Evolutionary conservation across 805 yeast species (phyloP).

Genomic region (Teunomyces gatunensis): DNA sequence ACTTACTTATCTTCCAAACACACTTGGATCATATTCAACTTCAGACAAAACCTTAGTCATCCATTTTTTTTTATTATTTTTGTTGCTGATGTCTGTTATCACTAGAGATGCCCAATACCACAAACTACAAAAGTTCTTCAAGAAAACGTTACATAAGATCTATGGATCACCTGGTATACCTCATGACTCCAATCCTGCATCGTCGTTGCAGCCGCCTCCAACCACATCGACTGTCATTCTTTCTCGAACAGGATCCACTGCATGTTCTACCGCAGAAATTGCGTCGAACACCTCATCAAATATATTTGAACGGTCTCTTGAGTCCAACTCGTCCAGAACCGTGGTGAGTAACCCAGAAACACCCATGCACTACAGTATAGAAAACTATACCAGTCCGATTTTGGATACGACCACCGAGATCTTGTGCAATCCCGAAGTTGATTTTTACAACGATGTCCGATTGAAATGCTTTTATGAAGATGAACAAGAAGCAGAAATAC

Average conservation of each 20-base stretch:
- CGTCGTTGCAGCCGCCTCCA: not conserved
- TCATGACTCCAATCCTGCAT: not conserved
- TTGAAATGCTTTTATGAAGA: slow-evolving; percentile 20
- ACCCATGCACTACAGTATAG: slow-evolving; percentile 26
- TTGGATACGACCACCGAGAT: slow-evolving; percentile 32
- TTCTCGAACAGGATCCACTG: not conserved
- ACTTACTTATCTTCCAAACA: not conserved
- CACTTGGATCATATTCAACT: not conserved
- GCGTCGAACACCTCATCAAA: slow-evolving; percentile 1
- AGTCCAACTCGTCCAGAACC: slow-evolving; percentile 6
- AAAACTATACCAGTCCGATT: slow-evolving; percentile 30
- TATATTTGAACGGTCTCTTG: slow-evolving; percentile 13
- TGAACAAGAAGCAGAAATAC: not conserved
- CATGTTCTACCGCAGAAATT: not conserved
- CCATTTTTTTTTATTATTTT: too few species aligned
- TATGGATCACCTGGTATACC: not conserved
- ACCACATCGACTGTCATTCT: not conserved
- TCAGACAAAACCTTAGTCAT: too few species aligned
- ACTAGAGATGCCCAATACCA: slow-evolving; percentile 1
- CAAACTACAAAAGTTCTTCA: slow-evolving; percentile 6
- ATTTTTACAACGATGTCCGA: slow-evolving; percentile 20
- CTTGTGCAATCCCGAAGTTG: slow-evolving; percentile 24
- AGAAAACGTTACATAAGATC: slow-evolving; percentile 9
- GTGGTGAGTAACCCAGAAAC: slow-evolving; percentile 12
- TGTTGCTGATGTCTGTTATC: not conserved